phyloP scores from a whole-genome alignment of 2,329 filamentous ascomycete species.

The Pseudocercospora musae region DNA sequence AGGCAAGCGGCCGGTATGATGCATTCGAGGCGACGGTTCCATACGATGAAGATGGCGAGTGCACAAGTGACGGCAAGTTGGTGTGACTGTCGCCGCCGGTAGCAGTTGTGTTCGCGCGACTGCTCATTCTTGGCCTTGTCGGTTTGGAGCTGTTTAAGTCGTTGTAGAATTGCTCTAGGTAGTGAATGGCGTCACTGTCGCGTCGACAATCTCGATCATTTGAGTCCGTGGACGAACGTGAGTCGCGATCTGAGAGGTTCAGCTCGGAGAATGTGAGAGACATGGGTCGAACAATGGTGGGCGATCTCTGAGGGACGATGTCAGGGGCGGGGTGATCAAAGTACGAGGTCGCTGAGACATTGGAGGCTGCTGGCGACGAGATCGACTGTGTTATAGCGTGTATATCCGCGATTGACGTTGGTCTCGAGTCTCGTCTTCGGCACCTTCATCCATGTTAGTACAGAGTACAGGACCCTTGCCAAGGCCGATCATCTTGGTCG shows the following conservation, averaged over 20 bases:
- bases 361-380: slow-evolving; percentile 29
- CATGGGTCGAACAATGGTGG: slow-evolving; percentile 39
- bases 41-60: slow-evolving; percentile 46
- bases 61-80: slow-evolving; percentile 44
- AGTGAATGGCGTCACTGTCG: slow-evolving; percentile 41
- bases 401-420: slow-evolving; percentile 21
- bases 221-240: slow-evolving; percentile 11
- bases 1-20: slow-evolving; percentile 41
- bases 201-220: slow-evolving; percentile 7
- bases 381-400: slow-evolving; percentile 22
- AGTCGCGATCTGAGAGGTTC: slow-evolving; percentile 29
- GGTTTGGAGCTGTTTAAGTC: slow-evolving; percentile 22
- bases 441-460: slow-evolving; percentile 38
- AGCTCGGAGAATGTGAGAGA: slow-evolving; percentile 43
- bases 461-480: background rate
- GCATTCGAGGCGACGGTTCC: slow-evolving; percentile 43
- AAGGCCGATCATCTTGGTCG: background rate
- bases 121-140: slow-evolving; percentile 16
- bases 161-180: slow-evolving; percentile 42
- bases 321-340: slow-evolving; percentile 33
- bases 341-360: slow-evolving; percentile 22
- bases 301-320: slow-evolving; percentile 48
- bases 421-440: slow-evolving; percentile 41
- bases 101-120: slow-evolving; percentile 20
- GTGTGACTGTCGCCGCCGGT: slow-evolving; percentile 25